Conservation (phyloP, 768 basidiomycete species). For the Leccinum subgranulosum region DNA sequence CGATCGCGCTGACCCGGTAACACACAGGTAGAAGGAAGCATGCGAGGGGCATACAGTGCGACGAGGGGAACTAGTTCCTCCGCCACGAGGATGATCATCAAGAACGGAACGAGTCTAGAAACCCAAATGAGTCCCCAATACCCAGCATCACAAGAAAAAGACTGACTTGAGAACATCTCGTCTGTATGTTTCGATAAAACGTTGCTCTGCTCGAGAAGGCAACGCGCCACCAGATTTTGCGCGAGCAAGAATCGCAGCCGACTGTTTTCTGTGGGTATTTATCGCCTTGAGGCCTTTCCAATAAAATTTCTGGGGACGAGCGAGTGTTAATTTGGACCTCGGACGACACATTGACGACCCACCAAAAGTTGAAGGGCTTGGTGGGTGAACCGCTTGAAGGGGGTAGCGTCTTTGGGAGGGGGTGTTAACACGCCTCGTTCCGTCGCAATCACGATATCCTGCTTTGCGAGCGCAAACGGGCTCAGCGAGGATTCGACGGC, state of each 20-base stretch:
- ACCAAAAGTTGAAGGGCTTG: constrained; percentile 48
- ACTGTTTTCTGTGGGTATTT: constrained; percentile 55
- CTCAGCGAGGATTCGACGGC: constrained; percentile 18
- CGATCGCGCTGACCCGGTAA: constrained; percentile 77
- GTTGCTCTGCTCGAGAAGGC: constrained; percentile 63
- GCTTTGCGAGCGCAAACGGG: constrained; percentile 51
- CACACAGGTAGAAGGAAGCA: constrained; percentile 85
- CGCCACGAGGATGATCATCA: constrained; percentile 66
- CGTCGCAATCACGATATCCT: constrained; percentile 63
- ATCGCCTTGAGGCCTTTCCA: constrained; percentile 72
- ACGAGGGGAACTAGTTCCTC: constrained; percentile 84
- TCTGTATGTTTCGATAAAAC: constrained; percentile 64
- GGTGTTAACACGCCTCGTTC: constrained; percentile 67
- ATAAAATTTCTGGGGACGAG: constrained; percentile 70
- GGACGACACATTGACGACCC: constrained; percentile 12
- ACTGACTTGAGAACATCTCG: constrained; percentile 70
- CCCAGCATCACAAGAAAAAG: neutral
- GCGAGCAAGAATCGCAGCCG: constrained; percentile 51
- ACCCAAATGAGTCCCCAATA: constrained; percentile 3
- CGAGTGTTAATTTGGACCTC: neutral
- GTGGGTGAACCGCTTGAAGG: constrained; percentile 48
- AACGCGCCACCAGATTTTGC: constrained; percentile 57
- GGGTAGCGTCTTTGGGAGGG: constrained; percentile 59
- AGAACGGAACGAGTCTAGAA: constrained; percentile 67
- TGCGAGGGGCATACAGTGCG: constrained; percentile 78